phyloP scores from a whole-genome alignment of 1,284 basidiomycete genomes.

The Phellinidium pouzarii region DNA sequence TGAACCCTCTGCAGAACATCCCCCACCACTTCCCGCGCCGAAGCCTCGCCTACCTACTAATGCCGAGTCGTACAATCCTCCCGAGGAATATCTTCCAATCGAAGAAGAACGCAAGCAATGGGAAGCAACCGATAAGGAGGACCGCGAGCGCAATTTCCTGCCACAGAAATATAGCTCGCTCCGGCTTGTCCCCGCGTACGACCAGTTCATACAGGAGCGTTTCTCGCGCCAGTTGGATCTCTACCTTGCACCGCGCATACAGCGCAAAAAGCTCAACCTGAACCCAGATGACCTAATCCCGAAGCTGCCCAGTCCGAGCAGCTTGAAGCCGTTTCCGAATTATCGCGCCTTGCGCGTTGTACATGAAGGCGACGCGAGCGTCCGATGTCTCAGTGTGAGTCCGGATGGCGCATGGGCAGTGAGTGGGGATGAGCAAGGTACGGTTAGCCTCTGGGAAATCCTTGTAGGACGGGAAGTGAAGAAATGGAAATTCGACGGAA shows the following conservation, averaged over 20 bases:
- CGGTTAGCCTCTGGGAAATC: conserved; percentile 91
- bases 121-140: conserved; percentile 83
- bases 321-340: conserved; percentile 91
- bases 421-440: conserved; percentile 88
- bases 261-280: conserved; percentile 81
- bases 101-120: conserved; percentile 80
- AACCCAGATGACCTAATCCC: conserved; percentile 90
- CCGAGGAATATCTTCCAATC: conserved; percentile 94
- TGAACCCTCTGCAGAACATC: conserved; percentile 54
- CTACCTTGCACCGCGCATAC: conserved; percentile 93
- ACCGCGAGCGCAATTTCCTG: conserved; percentile 86
- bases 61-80: conserved; percentile 97
- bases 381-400: conserved; percentile 76
- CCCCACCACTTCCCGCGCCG: conserved; percentile 88
- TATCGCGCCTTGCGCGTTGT: conserved; percentile 71
- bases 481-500: conserved; percentile 78
- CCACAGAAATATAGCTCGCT: conserved; percentile 84
- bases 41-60: conserved; percentile 88
- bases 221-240: conserved; percentile 95
- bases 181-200: conserved; percentile 88
- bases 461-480: conserved; percentile 87
- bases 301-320: conserved; percentile 91
- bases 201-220: conserved; percentile 88
- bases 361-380: conserved; percentile 62
- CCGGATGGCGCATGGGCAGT: conserved; percentile 89